phyloP scores from a whole-genome alignment of 495 filamentous ascomycete species.

The Podospora pseudopauciseta region DNA sequence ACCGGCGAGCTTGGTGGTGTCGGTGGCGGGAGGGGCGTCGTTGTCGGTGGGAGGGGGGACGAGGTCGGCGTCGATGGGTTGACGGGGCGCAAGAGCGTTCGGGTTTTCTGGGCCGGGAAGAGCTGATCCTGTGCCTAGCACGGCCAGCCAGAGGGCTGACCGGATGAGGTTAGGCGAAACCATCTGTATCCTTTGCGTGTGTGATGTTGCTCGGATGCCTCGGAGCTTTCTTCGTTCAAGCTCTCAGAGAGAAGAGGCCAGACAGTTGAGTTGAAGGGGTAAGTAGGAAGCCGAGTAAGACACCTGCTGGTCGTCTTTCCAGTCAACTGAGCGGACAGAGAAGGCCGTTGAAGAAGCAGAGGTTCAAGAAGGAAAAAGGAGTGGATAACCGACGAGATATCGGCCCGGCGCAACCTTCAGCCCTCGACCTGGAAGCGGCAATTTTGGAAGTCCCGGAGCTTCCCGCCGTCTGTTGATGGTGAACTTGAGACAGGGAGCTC shows the following conservation, averaged over 20 bases:
- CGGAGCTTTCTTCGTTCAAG: neutral
- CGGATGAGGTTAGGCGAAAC: neutral
- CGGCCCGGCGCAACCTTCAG: neutral
- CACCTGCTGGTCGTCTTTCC: neutral
- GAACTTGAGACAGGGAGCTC: neutral
- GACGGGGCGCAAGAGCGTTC: neutral
- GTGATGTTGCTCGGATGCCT: neutral
- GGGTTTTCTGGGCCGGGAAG: neutral
- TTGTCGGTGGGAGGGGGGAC: neutral
- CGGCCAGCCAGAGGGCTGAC: slow-evolving; percentile 1
- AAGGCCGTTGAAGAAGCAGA: neutral
- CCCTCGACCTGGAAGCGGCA: neutral
- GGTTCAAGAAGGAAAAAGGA: neutral
- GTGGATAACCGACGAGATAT: neutral
- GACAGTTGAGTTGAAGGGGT: neutral
- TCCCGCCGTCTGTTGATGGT: neutral
- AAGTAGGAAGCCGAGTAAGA: neutral
- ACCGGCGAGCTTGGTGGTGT: neutral
- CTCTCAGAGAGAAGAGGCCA: neutral
- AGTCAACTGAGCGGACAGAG: neutral
- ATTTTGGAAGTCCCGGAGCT: slow-evolving; percentile 3
- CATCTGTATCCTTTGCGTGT: neutral
- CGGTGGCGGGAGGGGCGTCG: neutral
- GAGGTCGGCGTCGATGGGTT: slow-evolving; percentile 1
- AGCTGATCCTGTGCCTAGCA: neutral